Percentiles rank a stretch among this genome's conserved stretches.
Conservation (phyloP, 768 basidiomycete species). For the Suillus weaverae region DNA sequence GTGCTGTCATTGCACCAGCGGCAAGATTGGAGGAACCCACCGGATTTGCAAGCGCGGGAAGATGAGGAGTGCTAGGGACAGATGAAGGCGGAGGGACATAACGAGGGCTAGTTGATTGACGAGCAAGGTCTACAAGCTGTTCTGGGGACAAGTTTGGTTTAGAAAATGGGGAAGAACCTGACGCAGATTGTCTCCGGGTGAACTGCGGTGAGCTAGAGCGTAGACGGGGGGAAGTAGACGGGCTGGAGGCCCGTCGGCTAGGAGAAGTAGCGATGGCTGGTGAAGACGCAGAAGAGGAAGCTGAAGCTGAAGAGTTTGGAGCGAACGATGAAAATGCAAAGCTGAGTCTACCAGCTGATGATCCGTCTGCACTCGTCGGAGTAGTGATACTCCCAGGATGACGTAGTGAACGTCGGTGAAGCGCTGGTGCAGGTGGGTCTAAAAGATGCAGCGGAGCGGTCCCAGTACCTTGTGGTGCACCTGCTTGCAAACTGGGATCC, state of each 20-base stretch:
- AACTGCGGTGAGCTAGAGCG: constrained; percentile 47
- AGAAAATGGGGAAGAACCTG: constrained; percentile 34
- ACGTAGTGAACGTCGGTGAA: constrained; percentile 33
- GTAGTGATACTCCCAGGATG: constrained; percentile 33
- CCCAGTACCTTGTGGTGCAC: constrained; percentile 1
- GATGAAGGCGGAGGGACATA: constrained; percentile 24
- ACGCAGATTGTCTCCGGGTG: constrained; percentile 29
- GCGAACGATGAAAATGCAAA: constrained; percentile 72
- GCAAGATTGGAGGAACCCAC: constrained; percentile 2
- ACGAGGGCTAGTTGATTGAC: constrained; percentile 51
- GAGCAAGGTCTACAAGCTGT: constrained; percentile 73
- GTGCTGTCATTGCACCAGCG: constrained; percentile 26
- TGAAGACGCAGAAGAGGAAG: constrained; percentile 19
- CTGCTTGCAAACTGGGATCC: constrained; percentile 27
- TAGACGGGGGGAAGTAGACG: constrained; percentile 44
- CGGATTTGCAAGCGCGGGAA: constrained; percentile 14
- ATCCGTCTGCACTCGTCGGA: constrained; percentile 23
- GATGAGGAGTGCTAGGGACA: constrained; percentile 16
- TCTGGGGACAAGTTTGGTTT: constrained; percentile 66
- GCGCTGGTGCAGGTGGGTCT: constrained; percentile 25
- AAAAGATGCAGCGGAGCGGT: constrained; percentile 18
- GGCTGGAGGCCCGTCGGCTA: constrained; percentile 34
- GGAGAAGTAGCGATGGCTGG: constrained; percentile 30
- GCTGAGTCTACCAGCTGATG: constrained; percentile 40
- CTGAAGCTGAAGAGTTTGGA: constrained; percentile 21